Evolutionary conservation across 1,284 basidiomycete genomes (phyloP), one percentile per base, ranked within the genome.

Genomic region (Heliocybe sulcata): DNA sequence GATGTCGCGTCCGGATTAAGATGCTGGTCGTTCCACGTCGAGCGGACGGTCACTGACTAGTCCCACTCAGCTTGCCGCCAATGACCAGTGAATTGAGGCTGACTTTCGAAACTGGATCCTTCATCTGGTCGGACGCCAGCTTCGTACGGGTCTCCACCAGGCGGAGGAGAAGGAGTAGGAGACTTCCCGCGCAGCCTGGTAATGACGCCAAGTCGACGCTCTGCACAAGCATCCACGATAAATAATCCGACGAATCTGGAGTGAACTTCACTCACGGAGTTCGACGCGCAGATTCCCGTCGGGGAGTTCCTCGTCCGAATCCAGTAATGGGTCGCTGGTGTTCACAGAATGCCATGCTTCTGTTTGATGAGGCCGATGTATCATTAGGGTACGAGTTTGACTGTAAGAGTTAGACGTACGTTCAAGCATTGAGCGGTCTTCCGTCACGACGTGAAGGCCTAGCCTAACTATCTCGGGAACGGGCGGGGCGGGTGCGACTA

Each of bases 341-440:
- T 70, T 75, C 55, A 81, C 71, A 50, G 76, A 70, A 60, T 82
- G 75, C 78, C 77, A 85, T 16, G 79, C 77, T 62, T 85, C 83
- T 86, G 63, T 26, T 59, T 35, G 54, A 23, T 45, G 20, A 35
- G n/a, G 35, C 3, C 35, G 49, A n/a, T 25, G 20, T 52, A 31
- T 20, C 10, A 12, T 1, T 51, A 52, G 45, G 55, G 55, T 54
- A 55, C 26, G 42, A 25, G 54, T 47, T 42, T 59, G 54, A 35
- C 52, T 42, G 27, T 52, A 35, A 54, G 53, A 58, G 52, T 47
- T 35, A 49, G 22, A 65, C 80, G 60, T 67, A 86, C 85, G 82
- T 61, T 86, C 76, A 20, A 77, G 59, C 69, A 77, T 73, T 35
- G 68, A 70, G 47, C 70, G 67, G 57, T 62, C 69, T 56, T 60